Evolutionary conservation across 306 rosid genomes (phyloP).

Genomic region (Vigna unguiculata): DNA sequence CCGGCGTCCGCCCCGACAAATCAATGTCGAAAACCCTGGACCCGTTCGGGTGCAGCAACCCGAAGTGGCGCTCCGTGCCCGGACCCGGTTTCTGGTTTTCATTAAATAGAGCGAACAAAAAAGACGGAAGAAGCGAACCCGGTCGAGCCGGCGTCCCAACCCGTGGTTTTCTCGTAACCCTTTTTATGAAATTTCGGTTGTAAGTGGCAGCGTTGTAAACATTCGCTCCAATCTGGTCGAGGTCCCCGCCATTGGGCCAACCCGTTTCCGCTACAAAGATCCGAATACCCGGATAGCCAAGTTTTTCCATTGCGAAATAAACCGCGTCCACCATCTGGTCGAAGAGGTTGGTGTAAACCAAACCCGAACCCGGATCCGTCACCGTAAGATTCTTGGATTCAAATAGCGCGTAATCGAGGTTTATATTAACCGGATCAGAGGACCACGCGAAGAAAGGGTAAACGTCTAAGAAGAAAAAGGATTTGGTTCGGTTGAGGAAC

Average conservation of each 20-base stretch:
- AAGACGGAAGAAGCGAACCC: constrained; percentile 59
- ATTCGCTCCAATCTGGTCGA: constrained; percentile 80
- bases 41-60: constrained; percentile 70
- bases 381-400: constrained; percentile 51
- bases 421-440: constrained; percentile 56
- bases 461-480: constrained; percentile 76
- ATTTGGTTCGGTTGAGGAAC: constrained; percentile 69
- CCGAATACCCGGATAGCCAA: constrained; percentile 70
- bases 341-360: constrained; percentile 66
- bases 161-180: constrained; percentile 53
- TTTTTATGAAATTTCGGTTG: constrained; percentile 68
- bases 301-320: constrained; percentile 68
- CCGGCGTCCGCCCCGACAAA: constrained; percentile 56
- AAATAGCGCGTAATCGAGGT: constrained; percentile 64
- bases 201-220: constrained; percentile 78
- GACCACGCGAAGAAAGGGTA: constrained; percentile 76
- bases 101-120: constrained; percentile 69
- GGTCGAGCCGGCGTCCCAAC: constrained; percentile 82
- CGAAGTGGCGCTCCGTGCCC: constrained; percentile 84
- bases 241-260: constrained; percentile 83
- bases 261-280: constrained; percentile 85
- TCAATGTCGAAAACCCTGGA: constrained; percentile 58
- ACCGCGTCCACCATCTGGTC: constrained; percentile 87
- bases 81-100: constrained; percentile 76
- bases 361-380: constrained; percentile 69